Evolutionary conservation across 1,139 yeast genomes (phyloP), one percentile per base, ranked within the genome.

Genomic region (Kurtzmaniella quercitrusa): DNA sequence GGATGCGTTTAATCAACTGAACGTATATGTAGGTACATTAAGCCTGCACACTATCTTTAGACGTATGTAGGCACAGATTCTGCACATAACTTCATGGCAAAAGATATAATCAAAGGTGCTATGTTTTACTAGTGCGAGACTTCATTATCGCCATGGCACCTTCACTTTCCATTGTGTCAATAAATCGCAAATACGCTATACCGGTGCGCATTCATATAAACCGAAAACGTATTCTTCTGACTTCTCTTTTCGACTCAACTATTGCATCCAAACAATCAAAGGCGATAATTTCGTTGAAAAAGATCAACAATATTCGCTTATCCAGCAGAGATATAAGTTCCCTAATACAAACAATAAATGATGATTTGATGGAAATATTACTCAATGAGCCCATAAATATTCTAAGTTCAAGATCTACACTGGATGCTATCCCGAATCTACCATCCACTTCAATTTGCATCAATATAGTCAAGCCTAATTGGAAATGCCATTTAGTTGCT

Each of bases 171-270:
- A 52, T 52, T 26, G 39, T 52, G 2, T 46, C 42, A 28, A 12
- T 53, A 15, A 42, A 44, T 15, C 18, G 40, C 14, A 38, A 44
- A 17, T 30, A 44, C 14, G 35, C 50, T 3, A 38, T 51, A 7
- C 57, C 56, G 1, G 36, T 50, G 1, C 43, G 50, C 32, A 41
- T 52, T 4, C 54, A 50, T 33, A 42, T 53, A 5, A 52, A 53
- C 38, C 36, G 57, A 21, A 47, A 46, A 26, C 45, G 43, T 18
- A 36, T 51, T 6, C 21, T 41, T n/a, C 43, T 43, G 19, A 42
- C 42, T 12, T 30, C 48, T 2, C 40, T 48, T 3, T 44, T 48
- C 3, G 42, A 51, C 5, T 43, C 56, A 1, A 50, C 19, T 46
- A 51, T 44, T 45, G 50, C 36, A 4, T 21, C 40, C 2, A 20